Conservation (phyloP, 106 monocot species). For the Posidonia australis region DNA sequence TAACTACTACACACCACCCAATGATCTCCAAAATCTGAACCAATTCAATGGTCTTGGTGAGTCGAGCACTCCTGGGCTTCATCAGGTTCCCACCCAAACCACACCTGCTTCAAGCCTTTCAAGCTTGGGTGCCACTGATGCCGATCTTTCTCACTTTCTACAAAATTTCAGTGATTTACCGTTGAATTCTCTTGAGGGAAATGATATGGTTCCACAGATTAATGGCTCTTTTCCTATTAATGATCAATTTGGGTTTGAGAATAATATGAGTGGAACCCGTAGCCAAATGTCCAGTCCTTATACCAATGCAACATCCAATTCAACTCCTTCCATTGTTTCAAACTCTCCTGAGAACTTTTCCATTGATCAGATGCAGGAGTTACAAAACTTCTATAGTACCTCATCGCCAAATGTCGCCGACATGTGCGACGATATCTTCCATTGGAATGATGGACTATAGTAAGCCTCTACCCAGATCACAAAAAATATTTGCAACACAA, state of each 20-base stretch:
- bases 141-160: neutral
- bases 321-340: neutral
- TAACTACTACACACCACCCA: neutral
- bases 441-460: constrained; percentile 7
- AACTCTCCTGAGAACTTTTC: neutral
- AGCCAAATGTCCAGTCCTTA: constrained; percentile 3
- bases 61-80: neutral
- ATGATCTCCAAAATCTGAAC: neutral
- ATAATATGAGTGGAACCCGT: neutral
- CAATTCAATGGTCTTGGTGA: constrained; percentile 3
- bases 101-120: neutral
- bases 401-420: too few species aligned
- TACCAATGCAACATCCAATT: neutral
- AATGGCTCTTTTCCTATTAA: neutral
- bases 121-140: neutral
- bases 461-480: too few species aligned
- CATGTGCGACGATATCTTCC: neutral
- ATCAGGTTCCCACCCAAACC: constrained; percentile 1
- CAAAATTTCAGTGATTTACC: neutral
- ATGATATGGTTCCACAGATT: neutral
- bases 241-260: neutral
- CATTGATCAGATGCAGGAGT: neutral
- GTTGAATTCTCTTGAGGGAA: neutral
- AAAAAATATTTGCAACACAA: too few species aligned
- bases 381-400: too few species aligned